A percentile compares a stretch with the other conserved stretches of the same genome.
Evolutionary conservation across 768 basidiomycete genomes (phyloP).

Genomic region (Tulasnella sp.): DNA sequence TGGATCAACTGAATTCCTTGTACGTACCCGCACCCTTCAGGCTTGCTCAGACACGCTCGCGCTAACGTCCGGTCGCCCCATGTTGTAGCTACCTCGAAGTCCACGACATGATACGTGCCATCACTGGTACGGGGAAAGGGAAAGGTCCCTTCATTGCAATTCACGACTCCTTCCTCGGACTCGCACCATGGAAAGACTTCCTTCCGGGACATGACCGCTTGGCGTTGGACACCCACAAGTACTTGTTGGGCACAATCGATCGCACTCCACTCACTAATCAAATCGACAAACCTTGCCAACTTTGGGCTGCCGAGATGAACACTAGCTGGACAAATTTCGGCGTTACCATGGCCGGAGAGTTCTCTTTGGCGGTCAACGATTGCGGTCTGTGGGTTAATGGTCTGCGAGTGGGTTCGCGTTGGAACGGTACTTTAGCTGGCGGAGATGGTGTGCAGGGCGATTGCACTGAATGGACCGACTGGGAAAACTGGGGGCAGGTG

Average conservation of each 20-base stretch:
- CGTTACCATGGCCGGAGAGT: constrained; percentile 83
- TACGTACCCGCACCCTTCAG: constrained; percentile 35
- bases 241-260: constrained; percentile 71
- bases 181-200: constrained; percentile 68
- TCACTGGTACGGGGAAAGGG: constrained; percentile 80
- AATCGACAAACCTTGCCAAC: constrained; percentile 63
- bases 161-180: constrained; percentile 83
- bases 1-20: constrained; percentile 41
- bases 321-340: constrained; percentile 76
- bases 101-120: constrained; percentile 76
- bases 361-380: constrained; percentile 43
- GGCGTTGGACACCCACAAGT: constrained; percentile 83
- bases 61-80: not conserved
- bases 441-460: constrained; percentile 49
- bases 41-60: not conserved
- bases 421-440: constrained; percentile 73
- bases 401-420: constrained; percentile 70
- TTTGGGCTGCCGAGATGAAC: constrained; percentile 77
- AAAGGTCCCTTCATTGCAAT: constrained; percentile 84
- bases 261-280: constrained; percentile 62
- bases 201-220: constrained; percentile 80
- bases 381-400: constrained; percentile 49
- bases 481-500: constrained; percentile 60
- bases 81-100: constrained; percentile 73
- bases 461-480: constrained; percentile 78